phyloP scores from a whole-genome alignment of 2,329 filamentous ascomycete species.

The Botrytis medusae region DNA sequence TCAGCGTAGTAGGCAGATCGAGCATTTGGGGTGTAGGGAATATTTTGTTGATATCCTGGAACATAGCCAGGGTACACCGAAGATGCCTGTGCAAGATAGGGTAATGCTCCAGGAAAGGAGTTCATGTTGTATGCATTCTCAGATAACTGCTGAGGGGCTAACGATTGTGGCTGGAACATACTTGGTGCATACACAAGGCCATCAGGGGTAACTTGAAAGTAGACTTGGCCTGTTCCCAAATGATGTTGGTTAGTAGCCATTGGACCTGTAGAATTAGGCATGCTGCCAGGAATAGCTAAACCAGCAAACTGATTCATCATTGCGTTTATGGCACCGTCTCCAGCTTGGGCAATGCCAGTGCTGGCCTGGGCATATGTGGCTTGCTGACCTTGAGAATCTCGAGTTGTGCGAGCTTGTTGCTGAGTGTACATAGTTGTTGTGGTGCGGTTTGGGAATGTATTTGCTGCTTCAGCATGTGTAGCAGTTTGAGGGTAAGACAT shows the following conservation, averaged over 20 bases:
- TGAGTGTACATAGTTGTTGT: slow-evolving; percentile 38
- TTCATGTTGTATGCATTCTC: slow-evolving; percentile 36
- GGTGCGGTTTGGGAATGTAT: slow-evolving; percentile 32
- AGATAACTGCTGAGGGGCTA: slow-evolving; percentile 31
- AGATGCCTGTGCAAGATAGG: slow-evolving; percentile 38
- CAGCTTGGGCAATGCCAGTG: slow-evolving; percentile 28
- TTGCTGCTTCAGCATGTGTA: slow-evolving; percentile 31
- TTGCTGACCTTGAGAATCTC: slow-evolving; percentile 36
- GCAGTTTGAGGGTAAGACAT: slow-evolving; percentile 42
- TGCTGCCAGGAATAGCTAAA: slow-evolving; percentile 39
- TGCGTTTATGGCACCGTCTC: slow-evolving; percentile 32
- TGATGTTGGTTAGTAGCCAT: slow-evolving; percentile 37
- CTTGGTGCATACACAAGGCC: slow-evolving; percentile 31
- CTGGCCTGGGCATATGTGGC: slow-evolving; percentile 30
- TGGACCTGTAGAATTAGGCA: slow-evolving; percentile 38
- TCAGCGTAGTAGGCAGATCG: slow-evolving; percentile 37
- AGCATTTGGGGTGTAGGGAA: slow-evolving; percentile 38
- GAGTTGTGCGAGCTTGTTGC: slow-evolving; percentile 34
- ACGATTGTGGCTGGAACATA: slow-evolving; percentile 38
- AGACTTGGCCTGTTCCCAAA: slow-evolving; percentile 40
- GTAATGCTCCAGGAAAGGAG: slow-evolving; percentile 35
- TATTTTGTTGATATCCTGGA: slow-evolving; percentile 35
- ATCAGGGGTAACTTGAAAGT: slow-evolving; percentile 30
- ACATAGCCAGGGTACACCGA: slow-evolving; percentile 37
- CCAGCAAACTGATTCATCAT: slow-evolving; percentile 38